phyloP scores from a whole-genome alignment of 73 alveolate genomes.

The Stentor coeruleus region DNA sequence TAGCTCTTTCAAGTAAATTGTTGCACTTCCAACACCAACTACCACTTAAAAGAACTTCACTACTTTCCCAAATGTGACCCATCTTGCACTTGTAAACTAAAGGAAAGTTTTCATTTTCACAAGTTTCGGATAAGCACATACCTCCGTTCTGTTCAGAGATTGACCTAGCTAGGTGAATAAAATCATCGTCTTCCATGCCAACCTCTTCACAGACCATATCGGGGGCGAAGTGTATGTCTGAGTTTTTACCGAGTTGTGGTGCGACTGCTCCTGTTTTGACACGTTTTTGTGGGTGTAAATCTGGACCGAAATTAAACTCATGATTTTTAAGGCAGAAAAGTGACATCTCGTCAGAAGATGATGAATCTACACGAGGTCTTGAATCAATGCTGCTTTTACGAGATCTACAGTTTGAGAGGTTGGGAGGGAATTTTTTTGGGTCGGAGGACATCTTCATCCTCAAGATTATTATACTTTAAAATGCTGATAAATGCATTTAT shows the following conservation, averaged over 20 bases:
- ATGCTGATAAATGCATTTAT: too few species aligned
- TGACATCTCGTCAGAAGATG: neutral
- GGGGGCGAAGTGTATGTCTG: neutral
- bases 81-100: neutral
- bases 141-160: neutral
- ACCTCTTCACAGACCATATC: neutral
- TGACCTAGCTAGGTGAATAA: neutral
- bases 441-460: too few species aligned
- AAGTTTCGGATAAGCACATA: constrained; percentile 3
- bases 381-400: neutral
- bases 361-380: constrained; percentile 11
- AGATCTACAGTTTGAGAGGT: constrained; percentile 9
- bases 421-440: too few species aligned
- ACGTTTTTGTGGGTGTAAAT: neutral
- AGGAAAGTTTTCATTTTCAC: neutral
- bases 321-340: neutral
- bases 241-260: neutral
- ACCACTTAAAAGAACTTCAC: neutral
- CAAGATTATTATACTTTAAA: too few species aligned
- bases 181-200: neutral
- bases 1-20: too few species aligned
- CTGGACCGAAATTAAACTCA: neutral
- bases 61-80: constrained; percentile 2
- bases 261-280: constrained; percentile 1
- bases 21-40: neutral